These are phyloP conservation scores for Myxozyma kluyveri DNA, from an alignment of 805 yeast species.

Conservation along the genomic window DNA sequence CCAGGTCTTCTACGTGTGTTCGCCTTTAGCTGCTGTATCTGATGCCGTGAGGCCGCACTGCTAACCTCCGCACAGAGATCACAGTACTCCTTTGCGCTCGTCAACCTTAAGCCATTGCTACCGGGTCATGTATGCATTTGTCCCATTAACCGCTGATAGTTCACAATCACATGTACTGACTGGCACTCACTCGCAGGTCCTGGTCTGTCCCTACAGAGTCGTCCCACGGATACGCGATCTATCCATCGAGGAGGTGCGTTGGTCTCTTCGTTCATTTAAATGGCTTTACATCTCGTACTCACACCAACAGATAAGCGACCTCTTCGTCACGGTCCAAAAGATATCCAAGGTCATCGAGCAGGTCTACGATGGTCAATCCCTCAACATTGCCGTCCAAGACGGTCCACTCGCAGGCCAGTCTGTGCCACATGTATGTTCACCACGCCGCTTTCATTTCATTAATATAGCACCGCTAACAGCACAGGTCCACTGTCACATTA, in stretches of 20 bases:
- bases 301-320: conserved; percentile 49
- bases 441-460: not conserved
- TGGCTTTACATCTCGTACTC: not conserved
- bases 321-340: conserved; percentile 69
- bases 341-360: conserved; percentile 65
- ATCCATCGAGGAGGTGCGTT: conserved; percentile 55
- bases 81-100: conserved; percentile 73
- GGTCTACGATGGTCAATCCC: conserved; percentile 71
- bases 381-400: conserved; percentile 92
- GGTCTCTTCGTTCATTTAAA: not conserved
- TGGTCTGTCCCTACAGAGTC: conserved; percentile 76
- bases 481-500: conserved; percentile 75
- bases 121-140: conserved; percentile 75
- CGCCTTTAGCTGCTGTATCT: not conserved
- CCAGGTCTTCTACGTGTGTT: conserved; percentile 32
- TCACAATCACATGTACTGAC: not conserved
- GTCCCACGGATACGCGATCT: conserved; percentile 69
- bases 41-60: not conserved
- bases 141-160: not conserved
- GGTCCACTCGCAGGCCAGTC: conserved; percentile 96
- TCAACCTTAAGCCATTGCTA: conserved; percentile 85
- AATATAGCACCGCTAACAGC: not conserved
- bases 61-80: conserved; percentile 43
- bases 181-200: conserved; percentile 42
- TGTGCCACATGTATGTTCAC: conserved; percentile 68